Percentiles rank a stretch among this genome's conserved stretches.
These are phyloP conservation scores for Kregervanrija fluxuum DNA, from an alignment of 805 yeast genomes.

Conservation along the genomic window DNA sequence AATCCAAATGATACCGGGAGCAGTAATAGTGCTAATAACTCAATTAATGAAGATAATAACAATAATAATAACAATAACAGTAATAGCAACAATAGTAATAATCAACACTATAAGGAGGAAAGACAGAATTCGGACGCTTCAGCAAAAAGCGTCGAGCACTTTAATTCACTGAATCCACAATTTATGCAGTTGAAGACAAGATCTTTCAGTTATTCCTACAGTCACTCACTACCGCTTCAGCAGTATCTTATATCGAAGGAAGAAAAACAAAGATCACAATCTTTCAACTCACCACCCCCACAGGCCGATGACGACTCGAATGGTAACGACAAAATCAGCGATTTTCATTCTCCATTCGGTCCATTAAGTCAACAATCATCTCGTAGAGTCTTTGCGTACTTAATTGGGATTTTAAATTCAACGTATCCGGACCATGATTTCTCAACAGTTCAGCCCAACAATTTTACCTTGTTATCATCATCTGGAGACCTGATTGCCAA, in stretches of 20 bases:
- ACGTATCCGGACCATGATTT: slow-evolving; percentile 97
- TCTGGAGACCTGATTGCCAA: slow-evolving; percentile 46
- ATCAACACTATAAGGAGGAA: not conserved
- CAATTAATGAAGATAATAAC: not conserved
- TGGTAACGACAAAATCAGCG: slow-evolving; percentile 3
- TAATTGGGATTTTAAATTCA: slow-evolving; percentile 84
- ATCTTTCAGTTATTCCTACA: slow-evolving; percentile 26
- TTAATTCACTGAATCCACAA: slow-evolving; percentile 21
- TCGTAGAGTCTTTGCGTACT: slow-evolving; percentile 81
- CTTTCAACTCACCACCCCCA: slow-evolving; percentile 25
- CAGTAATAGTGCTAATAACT: no score
- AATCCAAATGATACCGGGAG: slow-evolving; percentile 6
- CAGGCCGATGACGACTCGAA: slow-evolving; percentile 11
- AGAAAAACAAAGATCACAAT: slow-evolving; percentile 20
- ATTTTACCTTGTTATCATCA: slow-evolving; percentile 53
- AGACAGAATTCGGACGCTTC: slow-evolving; percentile 20
- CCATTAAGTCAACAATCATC: slow-evolving; percentile 82
- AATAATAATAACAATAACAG: slow-evolving; percentile 5
- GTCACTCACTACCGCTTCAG: slow-evolving; percentile 13
- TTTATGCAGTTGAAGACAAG: slow-evolving; percentile 26
- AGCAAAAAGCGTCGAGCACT: slow-evolving; percentile 5
- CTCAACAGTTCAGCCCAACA: slow-evolving; percentile 73
- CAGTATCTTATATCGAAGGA: slow-evolving; percentile 7
- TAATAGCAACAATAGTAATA: not conserved
- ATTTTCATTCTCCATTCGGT: slow-evolving; percentile 67